Evolutionary conservation across 1,284 basidiomycete genomes (phyloP), one percentile per base, ranked within the genome.

Genomic region (Leccinum subrobustum): DNA sequence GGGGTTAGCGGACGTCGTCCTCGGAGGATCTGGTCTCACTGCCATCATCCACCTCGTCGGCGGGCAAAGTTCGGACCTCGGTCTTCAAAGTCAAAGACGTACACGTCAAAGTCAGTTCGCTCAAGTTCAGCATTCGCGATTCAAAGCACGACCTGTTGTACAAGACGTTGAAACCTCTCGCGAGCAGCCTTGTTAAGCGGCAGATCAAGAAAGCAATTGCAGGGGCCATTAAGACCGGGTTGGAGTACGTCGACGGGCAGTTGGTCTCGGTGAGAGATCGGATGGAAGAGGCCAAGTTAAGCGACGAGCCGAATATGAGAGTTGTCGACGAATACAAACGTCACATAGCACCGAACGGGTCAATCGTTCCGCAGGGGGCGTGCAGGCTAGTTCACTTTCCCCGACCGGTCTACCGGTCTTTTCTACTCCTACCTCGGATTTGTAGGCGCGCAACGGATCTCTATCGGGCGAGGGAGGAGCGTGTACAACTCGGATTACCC

Each of bases 41-140:
- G 84, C 80, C 27, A 85, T 82, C 20, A 83, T 87, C 23, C 84
- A 85, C 58, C 80, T 93, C 27, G 83, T 87, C 87, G 0, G 67
- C 87, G 3, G 81, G 84, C 52, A 85, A 87, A 64, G 89, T 91
- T 69, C 78, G 75, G 23, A 81, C 81, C 9, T 87, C 87, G 56
- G 86, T 93, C 12, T 95, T 95, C 83, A 83, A 84, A 65, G 91
- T 96, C 63, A 83, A 90, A 71, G 78, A 85, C 61, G 89, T 95
- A 20, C 77, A 86, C 60, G 90, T 93, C 72, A 93, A 93, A 73
- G 85, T 95, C 53, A 89, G 89, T 68, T 84, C 88, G 55, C 84
- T 98, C 68, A 93, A 92, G 77, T 97, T 96, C 78, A 86, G 87
- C 42, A 94, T 99, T 71, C 87, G 94, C 16, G 95, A 96, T 70